phyloP scores from a whole-genome alignment of 2,329 filamentous ascomycete species.

The Diplodia sapinea region DNA sequence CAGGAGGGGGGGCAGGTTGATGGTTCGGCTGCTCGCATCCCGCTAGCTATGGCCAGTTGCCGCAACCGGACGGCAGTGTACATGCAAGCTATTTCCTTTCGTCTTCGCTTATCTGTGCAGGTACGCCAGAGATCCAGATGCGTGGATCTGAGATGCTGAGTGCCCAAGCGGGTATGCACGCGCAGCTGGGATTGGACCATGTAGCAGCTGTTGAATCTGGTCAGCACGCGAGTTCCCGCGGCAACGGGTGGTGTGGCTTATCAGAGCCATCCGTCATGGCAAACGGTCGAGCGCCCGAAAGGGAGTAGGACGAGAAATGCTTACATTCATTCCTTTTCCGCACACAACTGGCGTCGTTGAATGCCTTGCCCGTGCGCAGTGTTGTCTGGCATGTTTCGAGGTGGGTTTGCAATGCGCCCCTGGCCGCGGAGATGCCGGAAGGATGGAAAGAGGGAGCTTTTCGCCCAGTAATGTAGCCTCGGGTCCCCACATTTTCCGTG shows the following conservation, averaged over 20 bases:
- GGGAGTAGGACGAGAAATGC: too few species aligned
- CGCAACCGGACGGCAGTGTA: not conserved
- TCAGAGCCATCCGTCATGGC: not conserved
- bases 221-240: not conserved
- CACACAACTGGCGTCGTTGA: not conserved
- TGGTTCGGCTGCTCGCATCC: not conserved
- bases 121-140: not conserved
- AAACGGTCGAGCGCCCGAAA: not conserved
- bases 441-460: not conserved
- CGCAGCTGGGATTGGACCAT: not conserved
- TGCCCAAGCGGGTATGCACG: not conserved
- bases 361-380: not conserved
- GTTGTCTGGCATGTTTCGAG: not conserved
- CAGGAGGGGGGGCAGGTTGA: not conserved
- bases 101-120: not conserved
- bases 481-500: constrained; percentile 10
- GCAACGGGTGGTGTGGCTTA: not conserved
- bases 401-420: not conserved
- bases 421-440: not conserved
- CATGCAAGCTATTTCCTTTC: not conserved
- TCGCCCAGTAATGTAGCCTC: not conserved
- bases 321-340: not conserved
- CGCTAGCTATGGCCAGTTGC: not conserved
- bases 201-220: not conserved
- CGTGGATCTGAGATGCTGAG: not conserved